Base-by-base conservation (phyloP, 208 protist species). In the Acanthamoeba triangularis region DNA sequence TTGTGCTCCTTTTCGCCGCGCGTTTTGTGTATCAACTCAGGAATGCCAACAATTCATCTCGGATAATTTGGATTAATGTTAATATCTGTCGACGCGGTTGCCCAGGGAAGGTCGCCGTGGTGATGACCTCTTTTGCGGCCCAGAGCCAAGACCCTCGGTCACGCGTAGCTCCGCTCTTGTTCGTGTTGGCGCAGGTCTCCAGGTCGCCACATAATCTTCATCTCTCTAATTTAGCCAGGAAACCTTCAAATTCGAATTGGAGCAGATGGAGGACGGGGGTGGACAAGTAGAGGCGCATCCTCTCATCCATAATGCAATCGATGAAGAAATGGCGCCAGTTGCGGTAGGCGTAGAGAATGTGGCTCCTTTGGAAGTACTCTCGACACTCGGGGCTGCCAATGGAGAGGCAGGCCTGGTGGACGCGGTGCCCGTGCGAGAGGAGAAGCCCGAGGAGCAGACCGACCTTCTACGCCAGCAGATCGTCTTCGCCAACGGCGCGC, bases 391-490 rank as follows among this genome's bases (percentile, higher is more conserved):
- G 20, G 54, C 20, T 0, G 20, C 30, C 59, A 65, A 65, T 7
- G 59, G 59, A 8, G 59, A 65, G 59, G 65, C 65, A 8, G 65
- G 11, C 10, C 28, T 37, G 65, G 28, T 74, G 65, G 65, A 74
- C 13, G 65, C 65, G 7, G 65, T 74, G 65, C 65, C 65, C 30
- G 30, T 25, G 28, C 44, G 49, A 33, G 49, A 56, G 28, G 80
- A 88, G 49, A 88, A 88, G 80, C 80, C 80, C 8, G 80, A 88
- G n/a, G 80, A 88, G 80, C 80, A 88, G 49, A 63, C 49, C 49
- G 41, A 56, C 30, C 80, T 88, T 11, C 44, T 56, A 23, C 49
- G 80, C 7, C 80, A 88, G 28, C 80, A 88, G 23, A 88, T 88
- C n/a, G 49, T 88, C 47, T 65, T 65, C 52, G 41, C 5, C 44